Conservation (phyloP, 768 basidiomycete genomes). For the Hygrophorus pudorinus region DNA sequence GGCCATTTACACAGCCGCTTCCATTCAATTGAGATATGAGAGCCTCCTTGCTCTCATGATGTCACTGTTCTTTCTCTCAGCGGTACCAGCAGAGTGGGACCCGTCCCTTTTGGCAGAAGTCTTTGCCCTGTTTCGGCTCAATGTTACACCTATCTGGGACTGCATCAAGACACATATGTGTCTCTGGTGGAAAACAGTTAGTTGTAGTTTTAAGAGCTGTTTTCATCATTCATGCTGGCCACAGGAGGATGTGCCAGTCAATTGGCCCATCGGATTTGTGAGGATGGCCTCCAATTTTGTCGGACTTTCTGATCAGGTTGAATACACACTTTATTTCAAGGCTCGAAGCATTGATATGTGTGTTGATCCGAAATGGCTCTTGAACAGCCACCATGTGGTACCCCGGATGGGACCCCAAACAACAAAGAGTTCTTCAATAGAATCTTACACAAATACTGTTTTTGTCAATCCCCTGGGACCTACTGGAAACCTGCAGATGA, state of each 20-base stretch:
- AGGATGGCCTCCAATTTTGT: slow-evolving; percentile 81
- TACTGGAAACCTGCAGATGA: too few species aligned
- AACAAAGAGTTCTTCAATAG: too few species aligned
- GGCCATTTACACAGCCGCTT: slow-evolving; percentile 49
- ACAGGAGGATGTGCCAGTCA: slow-evolving; percentile 77
- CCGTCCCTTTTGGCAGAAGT: slow-evolving; percentile 59
- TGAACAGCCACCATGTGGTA: too few species aligned
- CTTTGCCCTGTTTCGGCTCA: slow-evolving; percentile 73
- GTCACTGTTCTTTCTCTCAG: slow-evolving; percentile 62
- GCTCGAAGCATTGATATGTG: slow-evolving; percentile 89
- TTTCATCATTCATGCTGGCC: slow-evolving; percentile 1
- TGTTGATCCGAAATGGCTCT: too few species aligned
- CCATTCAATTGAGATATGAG: slow-evolving; percentile 68
- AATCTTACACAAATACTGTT: too few species aligned
- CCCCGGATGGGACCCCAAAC: too few species aligned
- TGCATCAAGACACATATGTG: slow-evolving; percentile 85
- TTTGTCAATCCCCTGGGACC: too few species aligned
- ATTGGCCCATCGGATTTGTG: slow-evolving; percentile 88
- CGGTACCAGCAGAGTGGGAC: slow-evolving; percentile 52
- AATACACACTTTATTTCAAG: slow-evolving; percentile 82
- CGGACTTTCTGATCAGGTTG: slow-evolving; percentile 78
- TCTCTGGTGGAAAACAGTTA: slow-evolving; percentile 72
- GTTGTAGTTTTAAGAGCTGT: slow-evolving; percentile 23
- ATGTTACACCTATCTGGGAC: slow-evolving; percentile 59
- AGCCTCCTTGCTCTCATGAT: slow-evolving; percentile 55